Base-by-base conservation (phyloP, 176 grass and related monocot genomes). In the Urochloa ruziziensis region DNA sequence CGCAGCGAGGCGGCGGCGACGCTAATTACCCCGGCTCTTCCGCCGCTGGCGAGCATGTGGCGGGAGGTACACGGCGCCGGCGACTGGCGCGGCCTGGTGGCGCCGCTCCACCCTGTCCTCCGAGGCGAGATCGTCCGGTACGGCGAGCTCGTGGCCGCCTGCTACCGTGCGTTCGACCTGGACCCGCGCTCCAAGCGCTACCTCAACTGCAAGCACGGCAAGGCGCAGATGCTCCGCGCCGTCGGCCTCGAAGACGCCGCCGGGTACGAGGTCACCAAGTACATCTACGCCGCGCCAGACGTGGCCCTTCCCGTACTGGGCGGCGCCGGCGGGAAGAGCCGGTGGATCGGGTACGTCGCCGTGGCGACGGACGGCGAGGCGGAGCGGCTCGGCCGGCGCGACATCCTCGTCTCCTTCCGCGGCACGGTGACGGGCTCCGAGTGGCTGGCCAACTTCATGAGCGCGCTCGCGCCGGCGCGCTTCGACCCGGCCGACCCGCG, bases 331-430 rank as follows among this genome's bases (percentile, higher is more conserved):
- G 5, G 58, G 57, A 80, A 56, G 34, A 89, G 83, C 79, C 80
- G 91, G 48, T 96, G 94, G 94, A 96, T 96, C 82, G 94, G 94
- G 10, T 96, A 96, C 73, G 86, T 89, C 7, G 88, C 94, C 16
- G 86, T 96, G 30, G 36, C 91, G 21, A 88, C 88, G 9, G 87
- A 83, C 57, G 24, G 27, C 1, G 62, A 69, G 42, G 58, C 79
- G 8, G 48, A 10, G 15, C 77, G 85, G 7, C 81, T 96, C 23
- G 94, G 90, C 18, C 77, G 90, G 48, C 69, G 90, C 0, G 90
- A 96, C 64, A 89, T 96, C 44, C 67, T 96, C 23, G 88, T 96
- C 48, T 85, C 93, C 33, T 92, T 96, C 65, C 83, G 93, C 27
- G 93, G 93, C 4, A 92, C 93, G 7, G 85, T 96, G 11, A 92